A percentile compares a stretch with the other conserved stretches of the same genome.
These are phyloP conservation scores for Warburgia ugandensis DNA, from an alignment of 164 flowering plant species.

Conservation along the genomic window DNA sequence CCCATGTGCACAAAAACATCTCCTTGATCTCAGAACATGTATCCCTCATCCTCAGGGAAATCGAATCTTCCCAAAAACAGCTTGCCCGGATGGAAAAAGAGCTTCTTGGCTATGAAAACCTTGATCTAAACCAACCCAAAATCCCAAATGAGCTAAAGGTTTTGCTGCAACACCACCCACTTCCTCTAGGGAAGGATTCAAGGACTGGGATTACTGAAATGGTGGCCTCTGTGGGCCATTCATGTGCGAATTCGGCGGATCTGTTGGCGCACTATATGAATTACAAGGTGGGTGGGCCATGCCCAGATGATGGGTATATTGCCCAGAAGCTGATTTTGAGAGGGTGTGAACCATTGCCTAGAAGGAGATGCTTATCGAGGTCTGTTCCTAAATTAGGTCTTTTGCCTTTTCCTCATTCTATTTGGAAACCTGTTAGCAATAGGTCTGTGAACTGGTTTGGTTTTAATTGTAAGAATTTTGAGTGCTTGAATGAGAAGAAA, in stretches of 20 bases:
- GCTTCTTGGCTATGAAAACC: constrained; percentile 69
- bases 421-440: constrained; percentile 71
- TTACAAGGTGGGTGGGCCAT: constrained; percentile 59
- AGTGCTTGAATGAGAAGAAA: constrained; percentile 64
- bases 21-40: constrained; percentile 88
- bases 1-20: constrained; percentile 47
- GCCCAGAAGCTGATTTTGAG: constrained; percentile 74
- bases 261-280: constrained; percentile 70
- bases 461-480: constrained; percentile 66
- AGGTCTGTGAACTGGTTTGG: constrained; percentile 76
- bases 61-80: constrained; percentile 69
- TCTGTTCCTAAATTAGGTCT: constrained; percentile 48
- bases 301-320: constrained; percentile 84
- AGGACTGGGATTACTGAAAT: constrained; percentile 82
- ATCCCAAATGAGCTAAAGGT: constrained; percentile 55
- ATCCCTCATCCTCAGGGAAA: constrained; percentile 69
- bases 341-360: constrained; percentile 89
- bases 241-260: constrained; percentile 64
- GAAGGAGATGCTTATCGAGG: constrained; percentile 75
- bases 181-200: constrained; percentile 90
- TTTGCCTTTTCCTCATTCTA: constrained; percentile 53
- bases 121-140: constrained; percentile 66
- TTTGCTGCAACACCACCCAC: constrained; percentile 54
- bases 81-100: constrained; percentile 83
- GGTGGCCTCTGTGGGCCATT: constrained; percentile 87